Evolutionary conservation across 352 stramenopile species (phyloP), one percentile per base, ranked within the genome.

Genomic region (Peronospora tabacina): DNA sequence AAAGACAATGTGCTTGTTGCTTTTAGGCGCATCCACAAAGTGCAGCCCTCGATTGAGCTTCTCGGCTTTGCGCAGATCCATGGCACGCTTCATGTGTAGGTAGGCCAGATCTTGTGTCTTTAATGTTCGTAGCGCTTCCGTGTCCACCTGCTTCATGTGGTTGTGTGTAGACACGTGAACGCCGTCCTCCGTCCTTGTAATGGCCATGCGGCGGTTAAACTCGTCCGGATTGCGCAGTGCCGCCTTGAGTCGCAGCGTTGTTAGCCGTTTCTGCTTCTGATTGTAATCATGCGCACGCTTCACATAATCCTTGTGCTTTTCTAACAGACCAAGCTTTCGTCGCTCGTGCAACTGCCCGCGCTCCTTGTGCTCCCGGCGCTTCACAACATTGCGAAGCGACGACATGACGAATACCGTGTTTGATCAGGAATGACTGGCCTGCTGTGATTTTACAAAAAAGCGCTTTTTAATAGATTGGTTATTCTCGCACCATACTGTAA

Each of bases 261-360:
- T 79, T 20, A 99, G 70, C 11, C 73, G 67, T 46, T 90, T 66
- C 63, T 96, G 70, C 78, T 99, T 99, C 16, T 75, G 75, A 68
- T 98, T 94, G 74, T 97, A 98, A 72, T 99, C 90, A 13, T 83
- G 67, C 20, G 96, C 95, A 52, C 96, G 95, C 56, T 93, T 72
- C 22, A 94, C 77, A 82, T 99, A 99, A 73, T 99, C 97, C 63
- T 97, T 97, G 67, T 98, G 92, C 78, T 99, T 99, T 75, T 99
- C 96, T 24, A 99, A 74, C 15, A 99, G 79, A 0, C 77, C 77
- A 16, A 99, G 82, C 54, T 98, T 96, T 47, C 87, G 78, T 17
- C 97, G 86, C 40, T 85, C 61, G 19, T 63, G 62, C 17, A 95
- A 94, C 70, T 99, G 96, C 15, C 92, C 85, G 32, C 97, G 90